Percentiles rank a stretch among this genome's conserved stretches.
Conservation (phyloP, 148 eudicot genomes). For the Beta vulgaris region DNA sequence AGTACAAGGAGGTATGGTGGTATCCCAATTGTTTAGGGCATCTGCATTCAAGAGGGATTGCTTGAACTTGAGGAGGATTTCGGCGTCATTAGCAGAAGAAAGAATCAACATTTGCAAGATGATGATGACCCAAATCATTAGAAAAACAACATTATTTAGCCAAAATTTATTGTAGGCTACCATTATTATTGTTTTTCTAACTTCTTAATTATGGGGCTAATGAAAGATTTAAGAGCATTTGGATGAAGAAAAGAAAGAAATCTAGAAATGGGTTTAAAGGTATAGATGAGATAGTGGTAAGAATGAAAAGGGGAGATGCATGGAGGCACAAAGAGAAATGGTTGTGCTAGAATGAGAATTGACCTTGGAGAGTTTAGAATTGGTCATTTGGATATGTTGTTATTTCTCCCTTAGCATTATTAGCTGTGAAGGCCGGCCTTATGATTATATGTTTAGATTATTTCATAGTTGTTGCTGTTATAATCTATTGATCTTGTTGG, state of each 20-base stretch:
- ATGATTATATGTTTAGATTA: constrained; percentile 11
- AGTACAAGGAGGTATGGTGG: constrained; percentile 33
- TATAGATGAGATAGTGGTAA: not conserved
- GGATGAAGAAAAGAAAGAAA: constrained; percentile 4
- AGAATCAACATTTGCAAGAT: constrained; percentile 6
- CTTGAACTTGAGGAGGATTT: constrained; percentile 55
- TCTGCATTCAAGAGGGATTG: constrained; percentile 31
- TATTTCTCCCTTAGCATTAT: constrained; percentile 6
- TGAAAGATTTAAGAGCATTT: constrained; percentile 21
- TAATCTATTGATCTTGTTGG: constrained; percentile 15
- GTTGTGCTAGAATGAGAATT: constrained; percentile 10
- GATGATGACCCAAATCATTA: not conserved
- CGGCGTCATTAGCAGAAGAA: constrained; percentile 18
- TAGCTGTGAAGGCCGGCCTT: constrained; percentile 33
- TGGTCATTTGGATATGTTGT: constrained; percentile 17
- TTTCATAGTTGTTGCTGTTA: constrained; percentile 13
- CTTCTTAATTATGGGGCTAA: not conserved
- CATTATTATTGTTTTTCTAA: constrained; percentile 20
- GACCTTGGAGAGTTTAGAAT: constrained; percentile 21
- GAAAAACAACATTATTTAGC: constrained; percentile 3
- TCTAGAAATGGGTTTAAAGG: not conserved
- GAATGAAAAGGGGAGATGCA: not conserved
- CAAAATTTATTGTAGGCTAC: constrained; percentile 14
- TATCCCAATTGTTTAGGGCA: constrained; percentile 46
- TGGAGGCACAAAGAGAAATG: constrained; percentile 9